Evolutionary conservation across 2,329 filamentous ascomycete genomes (phyloP).

Genomic region (Alternaria angustiovoidea): DNA sequence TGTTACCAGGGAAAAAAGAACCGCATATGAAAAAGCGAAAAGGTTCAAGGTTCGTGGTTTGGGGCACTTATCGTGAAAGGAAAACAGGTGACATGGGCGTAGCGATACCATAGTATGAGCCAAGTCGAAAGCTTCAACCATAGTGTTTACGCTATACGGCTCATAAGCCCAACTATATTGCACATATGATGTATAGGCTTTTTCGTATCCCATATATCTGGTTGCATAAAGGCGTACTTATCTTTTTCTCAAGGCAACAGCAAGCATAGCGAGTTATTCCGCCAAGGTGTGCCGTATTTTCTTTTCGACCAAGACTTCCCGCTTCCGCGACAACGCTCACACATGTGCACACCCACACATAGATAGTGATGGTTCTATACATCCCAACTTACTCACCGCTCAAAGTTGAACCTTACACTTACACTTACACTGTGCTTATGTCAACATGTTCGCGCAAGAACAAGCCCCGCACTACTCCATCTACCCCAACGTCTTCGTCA

Average conservation of each 20-base stretch:
- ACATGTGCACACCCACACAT: neutral
- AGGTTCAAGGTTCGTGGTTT: neutral
- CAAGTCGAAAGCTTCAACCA: neutral
- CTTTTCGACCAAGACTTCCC: conserved; percentile 1
- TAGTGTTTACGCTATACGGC: neutral
- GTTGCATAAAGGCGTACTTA: neutral
- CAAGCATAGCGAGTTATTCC: neutral
- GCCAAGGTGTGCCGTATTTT: neutral
- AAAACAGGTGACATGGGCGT: neutral
- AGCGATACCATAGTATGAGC: neutral
- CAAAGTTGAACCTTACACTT: neutral
- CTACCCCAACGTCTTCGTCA: conserved; percentile 6
- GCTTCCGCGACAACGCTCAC: conserved; percentile 3
- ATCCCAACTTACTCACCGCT: conserved; percentile 1
- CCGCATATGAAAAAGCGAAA: neutral
- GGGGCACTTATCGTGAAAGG: rapidly evolving
- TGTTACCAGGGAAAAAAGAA: neutral
- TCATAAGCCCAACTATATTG: neutral
- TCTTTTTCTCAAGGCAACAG: neutral
- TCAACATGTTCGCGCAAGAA: conserved; percentile 3
- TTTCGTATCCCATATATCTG: neutral
- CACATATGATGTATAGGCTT: neutral
- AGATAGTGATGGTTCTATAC: neutral
- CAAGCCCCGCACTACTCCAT: conserved; percentile 1
- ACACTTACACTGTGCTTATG: neutral